A percentile compares a stretch with the other conserved stretches of the same genome.
phyloP scores from a whole-genome alignment of 768 basidiomycete genomes.

The Fistulinella prunicolor region DNA sequence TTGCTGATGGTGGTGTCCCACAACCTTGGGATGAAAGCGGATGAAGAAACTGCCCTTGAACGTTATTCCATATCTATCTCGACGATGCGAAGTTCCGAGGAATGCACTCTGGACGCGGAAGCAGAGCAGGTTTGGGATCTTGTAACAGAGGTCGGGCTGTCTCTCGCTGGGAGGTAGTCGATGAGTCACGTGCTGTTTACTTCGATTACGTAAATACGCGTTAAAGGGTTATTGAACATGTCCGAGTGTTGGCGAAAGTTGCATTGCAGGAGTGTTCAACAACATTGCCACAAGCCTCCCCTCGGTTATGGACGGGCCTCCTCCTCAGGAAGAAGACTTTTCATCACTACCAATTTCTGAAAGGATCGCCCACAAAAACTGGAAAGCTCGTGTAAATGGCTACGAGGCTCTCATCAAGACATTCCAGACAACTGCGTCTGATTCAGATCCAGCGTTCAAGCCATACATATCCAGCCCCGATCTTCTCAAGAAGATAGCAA shows the following conservation, averaged over 20 bases:
- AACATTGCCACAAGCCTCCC: conserved; percentile 2
- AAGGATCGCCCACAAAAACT: conserved; percentile 91
- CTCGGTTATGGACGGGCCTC: conserved; percentile 78
- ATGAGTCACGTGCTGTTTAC: conserved; percentile 20
- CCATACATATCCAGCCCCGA: conserved; percentile 79
- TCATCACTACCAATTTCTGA: conserved; percentile 73
- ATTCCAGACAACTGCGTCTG: conserved; percentile 86
- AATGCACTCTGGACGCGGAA: conserved; percentile 48
- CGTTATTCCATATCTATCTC: conserved; percentile 47
- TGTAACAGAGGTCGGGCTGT: conserved; percentile 56
- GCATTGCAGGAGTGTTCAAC: conserved; percentile 8
- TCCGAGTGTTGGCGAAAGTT: no score
- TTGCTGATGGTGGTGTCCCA: conserved; percentile 68
- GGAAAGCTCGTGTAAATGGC: conserved; percentile 95
- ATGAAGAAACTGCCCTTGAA: conserved; percentile 54
- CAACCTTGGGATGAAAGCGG: conserved; percentile 53
- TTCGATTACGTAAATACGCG: conserved; percentile 23
- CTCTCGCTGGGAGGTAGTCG: conserved; percentile 40
- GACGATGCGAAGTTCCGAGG: conserved; percentile 41
- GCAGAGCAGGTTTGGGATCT: conserved; percentile 54
- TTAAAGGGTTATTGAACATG: conserved; percentile 10
- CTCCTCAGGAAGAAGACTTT: conserved; percentile 94
- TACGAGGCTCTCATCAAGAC: conserved; percentile 86
- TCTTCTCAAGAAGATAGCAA: conserved; percentile 80
- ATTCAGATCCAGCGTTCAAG: conserved; percentile 91